Percentiles rank a stretch among this genome's conserved stretches.
Conservation (phyloP, 2,329 filamentous ascomycete species). For the Sporothrix phasma region DNA sequence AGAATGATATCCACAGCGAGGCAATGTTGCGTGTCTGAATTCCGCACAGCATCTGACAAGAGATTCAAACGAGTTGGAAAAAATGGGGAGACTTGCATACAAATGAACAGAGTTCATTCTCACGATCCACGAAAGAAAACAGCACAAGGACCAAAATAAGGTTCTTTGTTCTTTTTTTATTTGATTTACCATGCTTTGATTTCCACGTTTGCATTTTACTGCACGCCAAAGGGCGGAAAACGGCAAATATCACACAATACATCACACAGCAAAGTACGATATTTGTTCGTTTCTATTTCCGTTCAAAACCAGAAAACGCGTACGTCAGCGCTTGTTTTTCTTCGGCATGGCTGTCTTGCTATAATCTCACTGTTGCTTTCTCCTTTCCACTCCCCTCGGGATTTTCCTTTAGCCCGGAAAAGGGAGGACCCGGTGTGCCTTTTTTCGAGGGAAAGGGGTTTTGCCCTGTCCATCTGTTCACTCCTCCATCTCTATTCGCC, state of each 20-base stretch:
- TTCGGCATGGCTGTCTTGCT: no score
- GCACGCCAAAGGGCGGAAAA: neutral
- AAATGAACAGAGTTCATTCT: neutral
- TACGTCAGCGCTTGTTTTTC: neutral
- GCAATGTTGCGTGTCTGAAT: constrained; percentile 19
- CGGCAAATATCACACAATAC: neutral
- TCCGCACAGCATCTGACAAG: neutral
- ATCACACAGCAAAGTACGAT: neutral
- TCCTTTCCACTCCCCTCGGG: no score
- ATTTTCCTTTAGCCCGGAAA: no score
- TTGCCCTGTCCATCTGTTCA: no score
- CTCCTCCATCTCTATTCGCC: no score
- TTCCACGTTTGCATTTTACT: neutral
- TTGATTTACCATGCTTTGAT: neutral
- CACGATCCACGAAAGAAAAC: constrained; percentile 7
- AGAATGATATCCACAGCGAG: constrained; percentile 46
- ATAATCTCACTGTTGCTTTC: no score
- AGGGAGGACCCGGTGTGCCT: no score
- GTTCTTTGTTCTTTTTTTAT: neutral
- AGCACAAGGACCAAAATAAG: neutral
- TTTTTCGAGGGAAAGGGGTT: no score
- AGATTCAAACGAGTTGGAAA: neutral
- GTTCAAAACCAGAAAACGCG: neutral
- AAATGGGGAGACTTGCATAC: neutral
- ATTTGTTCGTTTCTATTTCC: neutral